These are phyloP conservation scores for Clavulina sp. DNA, from an alignment of 768 basidiomycete genomes.

Conservation along the genomic window DNA sequence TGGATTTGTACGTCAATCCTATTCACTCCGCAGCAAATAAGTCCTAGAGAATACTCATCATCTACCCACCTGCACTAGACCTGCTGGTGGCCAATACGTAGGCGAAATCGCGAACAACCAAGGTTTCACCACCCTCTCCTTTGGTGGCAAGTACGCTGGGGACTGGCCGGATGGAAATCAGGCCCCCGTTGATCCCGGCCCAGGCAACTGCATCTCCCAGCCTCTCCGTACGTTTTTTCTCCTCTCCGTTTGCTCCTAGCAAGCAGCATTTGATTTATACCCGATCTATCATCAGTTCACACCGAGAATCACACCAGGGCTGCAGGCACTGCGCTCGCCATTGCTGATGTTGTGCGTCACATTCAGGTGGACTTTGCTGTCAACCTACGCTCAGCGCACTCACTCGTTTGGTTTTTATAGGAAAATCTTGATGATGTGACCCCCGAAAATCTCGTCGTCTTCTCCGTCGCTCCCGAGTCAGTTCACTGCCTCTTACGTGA, in stretches of 20 bases:
- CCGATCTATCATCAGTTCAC: background rate
- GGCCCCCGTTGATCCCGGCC: background rate
- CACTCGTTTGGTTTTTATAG: background rate
- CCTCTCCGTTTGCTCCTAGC: background rate
- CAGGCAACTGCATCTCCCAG: background rate
- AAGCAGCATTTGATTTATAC: background rate
- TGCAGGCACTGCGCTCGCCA: constrained; percentile 7
- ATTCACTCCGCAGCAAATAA: background rate
- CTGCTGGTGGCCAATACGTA: constrained; percentile 4
- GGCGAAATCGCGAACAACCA: constrained; percentile 6
- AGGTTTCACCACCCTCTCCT: constrained; percentile 6
- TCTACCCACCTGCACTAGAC: background rate
- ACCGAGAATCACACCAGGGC: background rate
- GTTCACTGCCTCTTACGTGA: background rate
- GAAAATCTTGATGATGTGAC: background rate
- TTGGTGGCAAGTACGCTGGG: background rate
- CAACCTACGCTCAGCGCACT: background rate
- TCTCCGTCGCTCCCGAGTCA: background rate
- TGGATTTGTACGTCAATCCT: background rate
- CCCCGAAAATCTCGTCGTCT: background rate
- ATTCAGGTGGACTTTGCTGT: background rate
- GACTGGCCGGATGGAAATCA: constrained; percentile 2
- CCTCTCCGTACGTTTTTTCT: background rate
- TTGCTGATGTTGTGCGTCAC: constrained; percentile 3
- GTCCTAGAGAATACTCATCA: background rate